Evolutionary conservation across 2,329 filamentous ascomycete species (phyloP), one percentile per base, ranked within the genome.

Genomic region (Tolypocladium album): DNA sequence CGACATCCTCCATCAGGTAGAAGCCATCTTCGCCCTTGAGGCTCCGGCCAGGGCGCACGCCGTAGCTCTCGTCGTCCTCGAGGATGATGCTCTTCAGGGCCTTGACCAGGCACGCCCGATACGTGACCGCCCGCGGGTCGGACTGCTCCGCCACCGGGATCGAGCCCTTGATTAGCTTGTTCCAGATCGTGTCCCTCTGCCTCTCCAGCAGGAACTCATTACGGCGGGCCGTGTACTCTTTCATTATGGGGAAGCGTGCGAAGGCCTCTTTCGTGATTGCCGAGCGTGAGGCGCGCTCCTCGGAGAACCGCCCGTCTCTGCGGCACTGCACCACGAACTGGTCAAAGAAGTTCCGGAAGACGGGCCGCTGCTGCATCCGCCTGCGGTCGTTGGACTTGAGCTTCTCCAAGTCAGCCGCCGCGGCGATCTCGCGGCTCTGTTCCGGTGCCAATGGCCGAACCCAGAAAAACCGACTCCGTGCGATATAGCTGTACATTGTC

Each of bases 401-500:
- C 50, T 69, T 74, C 58, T 69, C 69, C n/a, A 64, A 63, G 1
- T 74, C 73, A 4, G 68, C 67, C 9, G 65, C 43, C 4, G 60
- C 58, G 4, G 59, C 61, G 15, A 58, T 55, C 8, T 52, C 60
- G 40, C 42, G 36, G 55, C 40, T 55, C 2, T 59, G 57, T 67
- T 61, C 59, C 1, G 75, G 68, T 1, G 22, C 22, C 20, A 15
- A 55, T 11, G 31, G 50, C 12, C 69, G 63, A 0, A 79, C 72
- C 57, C 74, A 78, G 67, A 90, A 87, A 65, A 90, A 76, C 1
- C 81, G 78, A 63, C 84, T 86, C 0, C 70, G 71, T 2, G 80
- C 74, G 1, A 80, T 77, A 75, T 88, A 92, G 22, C 80, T 75
- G 68, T 84, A 92, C 65, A 92, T 71, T 1, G 80, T 81, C 0